Base-by-base conservation (phyloP, 768 basidiomycete genomes). In the Cubamyces sp. region DNA sequence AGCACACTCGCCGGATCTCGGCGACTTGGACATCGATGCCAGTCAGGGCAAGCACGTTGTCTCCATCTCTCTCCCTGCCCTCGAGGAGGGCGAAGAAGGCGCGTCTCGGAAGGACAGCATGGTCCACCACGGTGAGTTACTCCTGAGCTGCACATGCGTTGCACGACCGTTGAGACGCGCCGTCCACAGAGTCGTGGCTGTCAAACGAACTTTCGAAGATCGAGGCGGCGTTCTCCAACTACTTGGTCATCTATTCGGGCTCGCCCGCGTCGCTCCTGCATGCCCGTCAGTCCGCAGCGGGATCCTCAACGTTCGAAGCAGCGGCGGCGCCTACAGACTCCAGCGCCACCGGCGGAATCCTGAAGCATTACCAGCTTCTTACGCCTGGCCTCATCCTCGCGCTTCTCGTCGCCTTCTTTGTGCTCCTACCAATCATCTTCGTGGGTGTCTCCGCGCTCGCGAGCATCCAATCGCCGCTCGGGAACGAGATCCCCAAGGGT, bases 301-400 rank as follows among this genome's bases (percentile, higher is more conserved):
- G 37, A 40, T 50, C 63, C 26, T 53, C 63, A 3, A 54, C 50
- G n/a, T 58, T 61, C 49, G 61, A 61, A 25, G 60, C 64, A 9
- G 46, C 60, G 14, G 45, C 25, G 57, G 63, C 28, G n/a, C 54
- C 65, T 25, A 64, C 65, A 54, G 80, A 80, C 58, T 68, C 76
- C 12, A 77, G 79, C 18, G 71, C 78, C 1, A 73, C 80, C 8
- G 84, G 82, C 23, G 88, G 90, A 11, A 85, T 92, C 57, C 80
- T 93, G 26, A 81, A 86, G 63, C 83, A 79, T 37, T 92, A 92
- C 73, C 90, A 92, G 70, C 81, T 92, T 48, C 82, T 93, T 50
- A 91, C 90, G 0, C 88, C 92, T 1, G 88, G 81, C 0, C 79
- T 94, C 50, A 90, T 93, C 73, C 81, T 80, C 4, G 72, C 79